A percentile compares a stretch with the other conserved stretches of the same genome.
These are phyloP conservation scores for Firmiana major DNA, from an alignment of 345 rosid species.

Conservation along the genomic window DNA sequence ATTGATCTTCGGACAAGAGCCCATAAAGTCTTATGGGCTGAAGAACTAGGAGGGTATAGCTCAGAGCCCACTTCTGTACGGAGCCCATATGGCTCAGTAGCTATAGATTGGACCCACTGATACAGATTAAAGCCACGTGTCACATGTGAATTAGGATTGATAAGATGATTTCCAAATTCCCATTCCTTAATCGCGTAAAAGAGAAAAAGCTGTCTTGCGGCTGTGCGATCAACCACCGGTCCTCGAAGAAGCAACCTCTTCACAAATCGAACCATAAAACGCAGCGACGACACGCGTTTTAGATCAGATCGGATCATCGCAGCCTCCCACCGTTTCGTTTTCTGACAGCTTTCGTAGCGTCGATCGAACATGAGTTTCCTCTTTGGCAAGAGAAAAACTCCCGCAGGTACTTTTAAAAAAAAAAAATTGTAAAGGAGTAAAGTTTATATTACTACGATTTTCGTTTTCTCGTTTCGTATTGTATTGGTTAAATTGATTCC, in stretches of 20 bases:
- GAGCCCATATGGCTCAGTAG: too few relatives aligned
- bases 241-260: constrained; percentile 14
- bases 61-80: background rate
- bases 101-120: background rate
- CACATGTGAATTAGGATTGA: background rate
- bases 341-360: background rate
- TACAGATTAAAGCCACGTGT: background rate
- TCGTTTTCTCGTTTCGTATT: background rate
- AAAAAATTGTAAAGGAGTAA: background rate
- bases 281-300: background rate
- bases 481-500: background rate
- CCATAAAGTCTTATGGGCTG: background rate
- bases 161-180: background rate
- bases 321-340: background rate
- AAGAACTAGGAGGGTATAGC: too few relatives aligned
- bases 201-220: background rate
- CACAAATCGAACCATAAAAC: background rate
- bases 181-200: constrained; percentile 21
- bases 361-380: constrained; percentile 61
- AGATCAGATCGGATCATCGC: constrained; percentile 5
- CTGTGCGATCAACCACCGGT: background rate
- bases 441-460: background rate
- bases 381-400: constrained; percentile 72
- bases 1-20: too few relatives aligned
- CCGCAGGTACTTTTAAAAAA: constrained; percentile 51